phyloP scores from a whole-genome alignment of 345 rosid genomes.

The Eucalyptus erythrocorys region DNA sequence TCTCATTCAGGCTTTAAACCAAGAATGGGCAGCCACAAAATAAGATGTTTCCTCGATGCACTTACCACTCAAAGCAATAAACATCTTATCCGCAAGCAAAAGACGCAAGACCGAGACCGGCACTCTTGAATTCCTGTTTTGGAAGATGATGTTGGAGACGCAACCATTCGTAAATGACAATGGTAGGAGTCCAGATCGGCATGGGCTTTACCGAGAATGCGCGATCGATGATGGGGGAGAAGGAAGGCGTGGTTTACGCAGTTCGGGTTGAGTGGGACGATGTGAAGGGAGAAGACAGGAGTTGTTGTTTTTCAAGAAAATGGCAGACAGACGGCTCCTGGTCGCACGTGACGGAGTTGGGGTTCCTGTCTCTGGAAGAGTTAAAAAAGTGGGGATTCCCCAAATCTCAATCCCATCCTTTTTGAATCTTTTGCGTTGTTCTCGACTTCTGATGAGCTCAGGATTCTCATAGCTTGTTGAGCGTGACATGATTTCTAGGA shows the following conservation, averaged over 20 bases:
- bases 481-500: not conserved
- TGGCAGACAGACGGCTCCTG: not conserved
- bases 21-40: not conserved
- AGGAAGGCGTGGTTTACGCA: not conserved
- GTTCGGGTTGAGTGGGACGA: not conserved
- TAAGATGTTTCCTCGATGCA: not conserved
- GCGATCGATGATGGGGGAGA: not conserved
- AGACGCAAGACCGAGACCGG: not conserved
- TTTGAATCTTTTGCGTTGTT: not conserved
- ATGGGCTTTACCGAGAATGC: not conserved
- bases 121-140: not conserved
- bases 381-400: not conserved
- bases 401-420: not conserved
- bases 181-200: not conserved
- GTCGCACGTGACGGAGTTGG: not conserved
- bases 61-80: not conserved
- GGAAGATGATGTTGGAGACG: not conserved
- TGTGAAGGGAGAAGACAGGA: not conserved
- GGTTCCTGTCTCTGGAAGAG: not conserved
- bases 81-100: not conserved
- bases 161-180: not conserved
- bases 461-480: not conserved
- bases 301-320: not conserved
- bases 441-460: not conserved
- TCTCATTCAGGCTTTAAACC: not conserved